phyloP scores from a whole-genome alignment of 345 rosid species.

The Moringa oleifera region DNA sequence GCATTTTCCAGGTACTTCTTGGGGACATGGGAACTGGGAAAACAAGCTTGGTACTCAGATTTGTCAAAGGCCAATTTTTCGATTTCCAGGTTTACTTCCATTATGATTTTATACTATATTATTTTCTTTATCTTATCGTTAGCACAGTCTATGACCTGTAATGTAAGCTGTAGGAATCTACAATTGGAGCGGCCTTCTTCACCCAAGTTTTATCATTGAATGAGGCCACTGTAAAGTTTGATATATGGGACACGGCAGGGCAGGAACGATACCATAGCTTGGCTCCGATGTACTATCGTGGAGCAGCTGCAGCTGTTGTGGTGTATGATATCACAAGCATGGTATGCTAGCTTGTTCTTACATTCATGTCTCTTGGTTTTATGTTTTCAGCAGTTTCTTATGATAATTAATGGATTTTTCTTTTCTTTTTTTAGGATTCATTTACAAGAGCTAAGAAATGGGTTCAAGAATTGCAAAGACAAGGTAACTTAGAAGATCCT shows the following conservation, averaged over 20 bases:
- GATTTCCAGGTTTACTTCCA: conserved; percentile 52
- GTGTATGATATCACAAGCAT: conserved; percentile 71
- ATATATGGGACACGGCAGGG: conserved; percentile 84
- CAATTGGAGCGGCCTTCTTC: conserved; percentile 83
- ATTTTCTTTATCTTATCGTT: neutral
- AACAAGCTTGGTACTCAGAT: conserved; percentile 71
- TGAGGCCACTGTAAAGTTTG: conserved; percentile 66
- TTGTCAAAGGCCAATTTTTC: conserved; percentile 67
- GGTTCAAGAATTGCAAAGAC: conserved; percentile 67
- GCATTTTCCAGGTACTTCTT: conserved; percentile 50
- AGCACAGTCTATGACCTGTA: conserved; percentile 5
- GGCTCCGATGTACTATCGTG: conserved; percentile 86
- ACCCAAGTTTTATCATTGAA: conserved; percentile 66
- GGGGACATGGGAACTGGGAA: conserved; percentile 90
- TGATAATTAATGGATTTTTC: neutral
- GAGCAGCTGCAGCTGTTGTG: conserved; percentile 82
- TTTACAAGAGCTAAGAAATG: conserved; percentile 59
- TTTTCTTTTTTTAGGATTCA: conserved; percentile 37
- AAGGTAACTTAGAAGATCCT: conserved; percentile 28
- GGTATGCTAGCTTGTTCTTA: conserved; percentile 27
- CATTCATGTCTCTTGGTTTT: neutral
- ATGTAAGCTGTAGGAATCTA: conserved; percentile 49
- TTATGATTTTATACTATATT: neutral
- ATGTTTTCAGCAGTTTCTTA: neutral
- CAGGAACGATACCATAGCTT: conserved; percentile 82